Base-by-base conservation (phyloP, 148 eudicot species). In the Salicornia ramosissima region DNA sequence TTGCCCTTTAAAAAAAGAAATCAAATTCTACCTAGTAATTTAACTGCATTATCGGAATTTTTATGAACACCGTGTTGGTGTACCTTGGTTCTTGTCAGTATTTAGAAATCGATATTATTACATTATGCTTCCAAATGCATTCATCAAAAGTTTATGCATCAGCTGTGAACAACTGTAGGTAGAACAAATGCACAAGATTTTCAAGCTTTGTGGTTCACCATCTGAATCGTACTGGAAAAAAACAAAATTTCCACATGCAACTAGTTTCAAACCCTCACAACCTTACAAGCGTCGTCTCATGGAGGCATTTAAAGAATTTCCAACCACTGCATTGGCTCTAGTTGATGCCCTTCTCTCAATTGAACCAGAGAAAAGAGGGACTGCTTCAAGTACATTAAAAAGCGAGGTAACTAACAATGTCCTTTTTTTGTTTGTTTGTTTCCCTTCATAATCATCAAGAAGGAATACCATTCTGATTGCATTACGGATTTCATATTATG, bases 181-280 rank as follows among this genome's bases (percentile, higher is more conserved):
- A 64, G 98, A 92, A 83, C 98, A 92, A 81, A 86, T 92, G 90
- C 98, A 92, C 81, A 90, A 92, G 68, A 92, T 92, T 55, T 92
- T 90, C 78, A 93, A 93, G 86, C 90, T 93, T 42, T 93, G 98
- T 80, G 98, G 98, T 76, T 93, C 98, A 72, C 98, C 98, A 0
- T 78, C 98, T 65, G 96, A 90, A 71, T 85, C 88, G 50, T 93
- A 88, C 64, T 93, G 98, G 98, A 88, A 56, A 65, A 86, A 80
- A 73, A 79, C 90, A 67, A 89, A 83, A 58, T 70, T 85, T 31
- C 88, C 93, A 16, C 86, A 86, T 75, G 90, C 94, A 42, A 88
- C 96, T 60, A 90, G 92, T 79, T 92, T 88, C 69, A 92, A 84
- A 73, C 91, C 94, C 51, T 86, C 83, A 61, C 87, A 80, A 33